Base-by-base conservation (phyloP, 2,329 filamentous ascomycete species). In the Sporothrix mexicana region DNA sequence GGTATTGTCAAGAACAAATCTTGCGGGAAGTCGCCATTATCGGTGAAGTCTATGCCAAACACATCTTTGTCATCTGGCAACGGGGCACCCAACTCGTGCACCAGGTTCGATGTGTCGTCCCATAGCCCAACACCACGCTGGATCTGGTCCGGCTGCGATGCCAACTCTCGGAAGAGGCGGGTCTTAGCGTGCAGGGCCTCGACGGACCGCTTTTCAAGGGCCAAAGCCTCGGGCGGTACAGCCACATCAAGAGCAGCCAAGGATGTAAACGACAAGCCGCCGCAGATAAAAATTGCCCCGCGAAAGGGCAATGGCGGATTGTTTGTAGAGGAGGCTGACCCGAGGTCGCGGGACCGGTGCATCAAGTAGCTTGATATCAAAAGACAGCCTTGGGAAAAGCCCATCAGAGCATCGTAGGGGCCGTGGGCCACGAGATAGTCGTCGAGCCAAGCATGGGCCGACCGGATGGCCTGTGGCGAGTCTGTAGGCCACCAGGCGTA, bases 271-370 rank as follows among this genome's bases (percentile, higher is more conserved):
- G 82, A 79, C 53, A 84, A 61, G 9, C 79, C 79, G 47, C 83
- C 83, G 74, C 81, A 81, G 55, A 84, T 77, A 75, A 84, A 84
- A 45, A 84, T 76, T 69, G 80, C 83, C 5, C 80, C 81, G 30
- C 77, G 77, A 75, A 84, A 83, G 0, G 81, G 80, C 9, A 80
- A 76, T 5, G 77, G 76, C 3, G 76, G 72, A 9, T 76, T 73
- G 25, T 59, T n/a, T 13, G n/a, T 78, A 76, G 12, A 12, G 0
- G 51, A n/a, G 1, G 53, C 15, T 12, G 64, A 41, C 15, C 47
- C 47, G 17, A 76, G 74, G 73, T 82, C 80, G 74, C 78, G 80
- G 69, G 79, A 78, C 45, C 80, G 80, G 76, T 81, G 81, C 25
- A 84, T 75, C 17, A 85, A 77, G 74, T 81, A 84, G 77, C 79